These are phyloP conservation scores for Curvularia lunata DNA, from an alignment of 2,329 filamentous ascomycete species.

Conservation along the genomic window DNA sequence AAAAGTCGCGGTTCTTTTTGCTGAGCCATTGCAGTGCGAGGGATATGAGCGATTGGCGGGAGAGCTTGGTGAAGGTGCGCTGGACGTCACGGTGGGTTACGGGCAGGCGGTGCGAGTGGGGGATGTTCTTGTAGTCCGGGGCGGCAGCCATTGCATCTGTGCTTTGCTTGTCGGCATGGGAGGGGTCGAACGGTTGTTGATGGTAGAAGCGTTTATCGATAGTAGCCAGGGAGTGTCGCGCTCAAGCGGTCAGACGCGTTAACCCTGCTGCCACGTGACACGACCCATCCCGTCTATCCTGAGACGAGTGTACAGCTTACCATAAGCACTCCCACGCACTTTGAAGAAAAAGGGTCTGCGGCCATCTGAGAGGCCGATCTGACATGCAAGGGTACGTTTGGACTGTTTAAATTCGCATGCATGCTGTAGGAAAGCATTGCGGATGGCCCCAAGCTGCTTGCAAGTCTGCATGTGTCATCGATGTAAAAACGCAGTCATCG, in stretches of 20 bases:
- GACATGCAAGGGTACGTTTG: not conserved
- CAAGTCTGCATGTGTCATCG: not conserved
- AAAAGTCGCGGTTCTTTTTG: constrained; percentile 65
- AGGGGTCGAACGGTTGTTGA: constrained; percentile 17
- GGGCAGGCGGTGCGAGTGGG: constrained; percentile 72
- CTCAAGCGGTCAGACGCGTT: constrained; percentile 17
- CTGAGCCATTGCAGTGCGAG: constrained; percentile 81
- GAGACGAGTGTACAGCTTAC: too few species aligned
- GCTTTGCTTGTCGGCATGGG: constrained; percentile 41
- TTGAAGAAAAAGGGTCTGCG: not conserved
- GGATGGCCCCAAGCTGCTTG: not conserved
- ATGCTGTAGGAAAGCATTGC: not conserved
- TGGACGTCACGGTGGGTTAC: constrained; percentile 68
- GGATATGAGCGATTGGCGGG: constrained; percentile 72
- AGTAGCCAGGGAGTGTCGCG: constrained; percentile 17
- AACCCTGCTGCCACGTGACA: constrained; percentile 21
- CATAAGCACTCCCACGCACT: not conserved
- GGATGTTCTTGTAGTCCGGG: constrained; percentile 73
- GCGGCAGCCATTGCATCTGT: constrained; percentile 60
- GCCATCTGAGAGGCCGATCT: too few species aligned
- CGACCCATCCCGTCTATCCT: not conserved
- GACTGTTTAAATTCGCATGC: not conserved
- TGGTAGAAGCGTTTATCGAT: constrained; percentile 34
- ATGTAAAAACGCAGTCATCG: not conserved
- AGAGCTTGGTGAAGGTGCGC: constrained; percentile 72